Conservation (phyloP, 306 rosid species). For the Rosa chinensis region DNA sequence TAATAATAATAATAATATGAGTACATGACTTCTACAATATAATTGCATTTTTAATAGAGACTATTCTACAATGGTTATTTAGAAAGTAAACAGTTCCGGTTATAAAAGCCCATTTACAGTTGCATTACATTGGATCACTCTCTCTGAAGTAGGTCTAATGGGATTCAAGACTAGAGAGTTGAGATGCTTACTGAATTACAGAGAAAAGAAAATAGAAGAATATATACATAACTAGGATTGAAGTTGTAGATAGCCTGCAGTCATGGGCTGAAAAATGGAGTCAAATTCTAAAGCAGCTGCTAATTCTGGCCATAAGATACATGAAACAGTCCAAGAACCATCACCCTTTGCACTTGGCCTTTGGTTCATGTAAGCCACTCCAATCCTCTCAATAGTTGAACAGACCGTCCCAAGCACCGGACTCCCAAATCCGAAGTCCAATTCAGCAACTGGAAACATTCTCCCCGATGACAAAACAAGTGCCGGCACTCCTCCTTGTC, state of each 20-base stretch:
- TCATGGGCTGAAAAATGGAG: conserved; percentile 69
- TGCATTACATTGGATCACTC: too few species aligned
- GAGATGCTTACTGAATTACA: neutral
- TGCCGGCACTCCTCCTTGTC: conserved; percentile 44
- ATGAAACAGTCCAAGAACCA: conserved; percentile 88
- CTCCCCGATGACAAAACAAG: conserved; percentile 71
- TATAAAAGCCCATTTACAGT: too few species aligned
- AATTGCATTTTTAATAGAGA: too few species aligned
- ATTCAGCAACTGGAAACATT: conserved; percentile 63
- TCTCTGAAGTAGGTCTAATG: too few species aligned
- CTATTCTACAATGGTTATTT: too few species aligned
- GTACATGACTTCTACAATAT: too few species aligned
- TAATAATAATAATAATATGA: too few species aligned
- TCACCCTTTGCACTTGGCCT: conserved; percentile 69
- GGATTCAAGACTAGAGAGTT: neutral
- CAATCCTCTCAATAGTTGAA: conserved; percentile 51
- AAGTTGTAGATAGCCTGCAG: conserved; percentile 53
- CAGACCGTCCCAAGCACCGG: conserved; percentile 81
- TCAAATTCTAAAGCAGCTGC: conserved; percentile 60
- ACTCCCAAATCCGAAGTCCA: conserved; percentile 81
- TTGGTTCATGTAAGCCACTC: conserved; percentile 87
- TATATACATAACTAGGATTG: conserved; percentile 9
- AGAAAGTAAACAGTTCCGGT: too few species aligned
- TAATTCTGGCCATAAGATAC: conserved; percentile 79
- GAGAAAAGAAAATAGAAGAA: neutral